Percentiles rank a stretch among this genome's conserved stretches.
Conservation (phyloP, 805 yeast genomes). For the Jamesozyma piceae region DNA sequence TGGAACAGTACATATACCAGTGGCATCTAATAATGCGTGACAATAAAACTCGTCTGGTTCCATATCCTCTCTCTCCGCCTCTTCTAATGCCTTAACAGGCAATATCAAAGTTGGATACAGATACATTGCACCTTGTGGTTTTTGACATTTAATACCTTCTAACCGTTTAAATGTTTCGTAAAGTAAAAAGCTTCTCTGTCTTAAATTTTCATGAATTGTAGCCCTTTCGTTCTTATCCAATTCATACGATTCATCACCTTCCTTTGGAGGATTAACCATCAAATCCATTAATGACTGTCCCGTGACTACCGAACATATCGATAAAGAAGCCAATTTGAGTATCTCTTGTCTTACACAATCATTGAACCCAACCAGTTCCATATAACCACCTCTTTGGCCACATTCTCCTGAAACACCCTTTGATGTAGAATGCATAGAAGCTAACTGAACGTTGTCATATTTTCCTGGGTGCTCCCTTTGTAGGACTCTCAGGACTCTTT, state of each 20-base stretch:
- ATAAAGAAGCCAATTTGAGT: constrained; percentile 80
- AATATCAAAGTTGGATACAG: constrained; percentile 72
- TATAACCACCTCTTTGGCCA: constrained; percentile 98
- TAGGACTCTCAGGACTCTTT: constrained; percentile 61
- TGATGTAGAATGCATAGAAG: constrained; percentile 92
- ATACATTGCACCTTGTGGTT: constrained; percentile 97
- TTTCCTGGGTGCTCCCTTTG: constrained; percentile 43
- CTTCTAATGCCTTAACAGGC: constrained; percentile 51
- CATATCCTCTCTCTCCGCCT: constrained; percentile 46
- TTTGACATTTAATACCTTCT: constrained; percentile 77
- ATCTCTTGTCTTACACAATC: constrained; percentile 59
- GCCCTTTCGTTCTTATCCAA: constrained; percentile 54
- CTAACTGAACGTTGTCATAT: constrained; percentile 71
- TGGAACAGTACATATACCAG: constrained; percentile 96
- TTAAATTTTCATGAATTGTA: constrained; percentile 52
- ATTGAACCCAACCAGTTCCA: constrained; percentile 81
- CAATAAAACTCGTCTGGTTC: constrained; percentile 86
- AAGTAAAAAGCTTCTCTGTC: constrained; percentile 53
- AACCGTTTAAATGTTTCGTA: constrained; percentile 61
- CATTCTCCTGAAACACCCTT: constrained; percentile 97
- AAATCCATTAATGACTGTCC: constrained; percentile 90
- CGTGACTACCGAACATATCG: constrained; percentile 85
- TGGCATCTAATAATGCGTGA: constrained; percentile 63
- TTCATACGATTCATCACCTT: constrained; percentile 68
- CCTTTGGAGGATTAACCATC: constrained; percentile 85